Conservation (phyloP, 2,329 filamentous ascomycete genomes). For the Pyrenochaeta sp. region DNA sequence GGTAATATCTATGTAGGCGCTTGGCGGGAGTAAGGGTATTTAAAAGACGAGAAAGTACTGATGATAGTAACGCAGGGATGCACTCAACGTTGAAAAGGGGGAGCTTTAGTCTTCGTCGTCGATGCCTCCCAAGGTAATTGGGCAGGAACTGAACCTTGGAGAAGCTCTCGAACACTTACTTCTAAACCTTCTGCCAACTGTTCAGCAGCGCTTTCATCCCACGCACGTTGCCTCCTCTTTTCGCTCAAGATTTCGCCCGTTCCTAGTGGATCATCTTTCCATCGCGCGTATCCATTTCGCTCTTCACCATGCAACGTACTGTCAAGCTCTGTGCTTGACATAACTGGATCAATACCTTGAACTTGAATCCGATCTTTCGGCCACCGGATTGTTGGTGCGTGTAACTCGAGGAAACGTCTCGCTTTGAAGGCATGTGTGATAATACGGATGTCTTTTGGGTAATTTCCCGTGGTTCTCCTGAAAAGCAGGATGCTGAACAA, state of each 20-base stretch:
- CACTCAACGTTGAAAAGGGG: too few species aligned
- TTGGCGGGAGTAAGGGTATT: background rate
- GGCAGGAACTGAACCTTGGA: constrained; percentile 30
- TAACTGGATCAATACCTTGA: constrained; percentile 56
- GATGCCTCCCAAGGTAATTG: constrained; percentile 37
- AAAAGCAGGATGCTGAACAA: constrained; percentile 75
- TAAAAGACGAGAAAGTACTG: too few species aligned
- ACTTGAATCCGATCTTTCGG: constrained; percentile 51
- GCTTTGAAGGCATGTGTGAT: constrained; percentile 60
- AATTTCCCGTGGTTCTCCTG: constrained; percentile 47
- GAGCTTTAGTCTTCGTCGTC: background rate
- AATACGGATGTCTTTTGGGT: constrained; percentile 53
- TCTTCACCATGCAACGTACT: constrained; percentile 49
- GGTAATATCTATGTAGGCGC: background rate
- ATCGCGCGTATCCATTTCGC: constrained; percentile 48
- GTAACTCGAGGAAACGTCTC: constrained; percentile 51
- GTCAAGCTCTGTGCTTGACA: constrained; percentile 47
- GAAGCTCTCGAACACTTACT: constrained; percentile 35
- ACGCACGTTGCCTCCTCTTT: constrained; percentile 54
- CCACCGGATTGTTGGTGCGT: constrained; percentile 55
- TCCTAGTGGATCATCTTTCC: constrained; percentile 53
- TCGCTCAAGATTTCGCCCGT: constrained; percentile 40
- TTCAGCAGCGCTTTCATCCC: constrained; percentile 34
- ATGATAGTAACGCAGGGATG: too few species aligned
- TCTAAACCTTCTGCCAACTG: constrained; percentile 38